Percentiles rank a stretch among this genome's conserved stretches.
phyloP scores from a whole-genome alignment of 2,329 filamentous ascomycete genomes.

The Ilyonectria sp. region DNA sequence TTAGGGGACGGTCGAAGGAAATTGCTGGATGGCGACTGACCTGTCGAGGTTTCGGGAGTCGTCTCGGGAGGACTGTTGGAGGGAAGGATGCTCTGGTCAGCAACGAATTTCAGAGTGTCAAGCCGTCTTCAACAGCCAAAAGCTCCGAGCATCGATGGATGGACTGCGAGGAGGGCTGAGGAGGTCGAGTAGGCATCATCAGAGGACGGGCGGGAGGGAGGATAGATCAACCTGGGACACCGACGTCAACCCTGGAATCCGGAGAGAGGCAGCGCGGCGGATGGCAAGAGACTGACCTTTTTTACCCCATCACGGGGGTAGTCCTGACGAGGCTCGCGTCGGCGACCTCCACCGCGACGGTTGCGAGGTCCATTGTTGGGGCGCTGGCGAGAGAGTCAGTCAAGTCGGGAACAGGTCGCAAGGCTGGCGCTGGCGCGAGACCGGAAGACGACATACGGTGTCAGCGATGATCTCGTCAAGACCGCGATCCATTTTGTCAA shows the following conservation, averaged over 20 bases:
- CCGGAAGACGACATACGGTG: conserved; percentile 52
- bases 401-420: conserved; percentile 31
- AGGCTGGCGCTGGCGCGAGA: conserved; percentile 20
- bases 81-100: conserved; percentile 55
- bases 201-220: conserved; percentile 50
- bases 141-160: conserved; percentile 50
- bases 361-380: conserved; percentile 54
- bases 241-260: conserved; percentile 39
- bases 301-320: conserved; percentile 87
- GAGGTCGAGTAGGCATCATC: conserved; percentile 47
- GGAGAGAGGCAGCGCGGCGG: conserved; percentile 5
- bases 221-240: conserved; percentile 52
- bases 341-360: conserved; percentile 54
- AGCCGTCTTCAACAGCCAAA: conserved; percentile 50
- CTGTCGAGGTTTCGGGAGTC: conserved; percentile 79
- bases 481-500: conserved; percentile 67
- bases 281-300: conserved; percentile 76
- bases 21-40: conserved; percentile 60
- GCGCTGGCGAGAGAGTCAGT: conserved; percentile 45
- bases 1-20: conserved; percentile 29
- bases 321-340: conserved; percentile 56
- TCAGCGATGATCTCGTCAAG: conserved; percentile 72
- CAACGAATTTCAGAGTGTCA: conserved; percentile 55
- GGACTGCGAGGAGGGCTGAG: conserved; percentile 50
- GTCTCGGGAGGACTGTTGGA: conserved; percentile 73